Percentiles rank a stretch among this genome's conserved stretches.
Conservation (phyloP, 2,329 filamentous ascomycete species). For the Alternaria sp. region DNA sequence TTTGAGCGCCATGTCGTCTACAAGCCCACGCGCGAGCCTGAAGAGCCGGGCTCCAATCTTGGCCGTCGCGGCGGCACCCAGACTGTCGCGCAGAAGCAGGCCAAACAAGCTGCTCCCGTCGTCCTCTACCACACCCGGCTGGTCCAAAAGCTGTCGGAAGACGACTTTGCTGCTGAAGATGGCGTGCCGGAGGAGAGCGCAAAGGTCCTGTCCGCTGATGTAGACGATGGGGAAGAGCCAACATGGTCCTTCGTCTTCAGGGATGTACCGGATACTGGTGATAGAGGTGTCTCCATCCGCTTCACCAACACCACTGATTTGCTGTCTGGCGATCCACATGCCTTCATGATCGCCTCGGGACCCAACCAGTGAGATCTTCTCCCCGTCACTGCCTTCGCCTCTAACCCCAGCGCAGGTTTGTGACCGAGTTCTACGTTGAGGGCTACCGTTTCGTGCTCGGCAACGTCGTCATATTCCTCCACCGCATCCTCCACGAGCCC, state of each 20-base stretch:
- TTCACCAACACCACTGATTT: conserved; percentile 58
- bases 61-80: conserved; percentile 46
- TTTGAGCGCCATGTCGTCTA: conserved; percentile 65
- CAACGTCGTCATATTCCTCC: conserved; percentile 63
- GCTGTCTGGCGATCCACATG: conserved; percentile 56
- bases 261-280: conserved; percentile 56
- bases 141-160: conserved; percentile 50
- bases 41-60: conserved; percentile 46
- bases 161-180: conserved; percentile 41
- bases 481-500: conserved; percentile 60
- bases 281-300: conserved; percentile 61
- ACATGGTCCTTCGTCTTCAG: conserved; percentile 50
- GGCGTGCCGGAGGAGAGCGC: conserved; percentile 9
- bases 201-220: conserved; percentile 27
- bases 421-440: conserved; percentile 63
- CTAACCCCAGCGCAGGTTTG: conserved; percentile 54
- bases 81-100: conserved; percentile 37
- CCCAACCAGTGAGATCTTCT: conserved; percentile 54
- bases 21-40: conserved; percentile 59
- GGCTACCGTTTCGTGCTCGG: conserved; percentile 65
- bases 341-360: conserved; percentile 59
- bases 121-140: conserved; percentile 62
- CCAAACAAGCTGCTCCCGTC: conserved; percentile 48
- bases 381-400: neutral
- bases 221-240: conserved; percentile 31